Evolutionary conservation across 2,329 filamentous ascomycete species (phyloP), one percentile per base, ranked within the genome.

Genomic region (Bipolaris oryzae): DNA sequence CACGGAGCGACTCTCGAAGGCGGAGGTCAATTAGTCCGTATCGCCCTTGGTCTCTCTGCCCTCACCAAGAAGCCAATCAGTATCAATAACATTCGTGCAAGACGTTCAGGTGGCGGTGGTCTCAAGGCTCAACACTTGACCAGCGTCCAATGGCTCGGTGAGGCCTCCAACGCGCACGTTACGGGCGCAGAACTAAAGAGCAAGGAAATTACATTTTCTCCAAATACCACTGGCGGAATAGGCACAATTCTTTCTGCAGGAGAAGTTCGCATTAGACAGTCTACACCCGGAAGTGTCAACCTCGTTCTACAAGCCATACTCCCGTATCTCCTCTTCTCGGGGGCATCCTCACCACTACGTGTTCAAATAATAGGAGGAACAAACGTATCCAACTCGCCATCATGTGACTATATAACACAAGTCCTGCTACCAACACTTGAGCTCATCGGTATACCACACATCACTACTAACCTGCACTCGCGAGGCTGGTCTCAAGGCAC

Each of bases 1-100:
- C 80, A 85, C 66, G 85, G 85, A 45, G 80, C 79, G 16, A 85
- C 80, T 3, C 80, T 87, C 18, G 85, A 88, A 79, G 85, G 85
- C 37, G 85, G 85, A 23, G 85, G 85, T 13, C 85, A 88, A 69
- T 77, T 88, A 2, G 76, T 87, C 41, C 84, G 85, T 20, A 80
- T 84, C 49, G 83, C 84, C 2, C 63, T 86, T 7, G 80, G 81
- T 13, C 73, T 87, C 2, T 83, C 85, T 1, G 80, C 82, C 5
- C 75, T 87, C 15, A 84, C 81, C 5, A 69, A 70, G 20, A 79
- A 71, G 1, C 78, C 84, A 1, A 72, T 87, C 47, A 75, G 74
- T 21, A 81, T 87, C 60, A 76, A 74, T 39, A 71, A 82, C 56
- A 84, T 87, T 53, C 81, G 85, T 7, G 85, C 80, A 28, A 84